Conservation (phyloP, 2,329 filamentous ascomycete species). For the Beauveria caledonica region DNA sequence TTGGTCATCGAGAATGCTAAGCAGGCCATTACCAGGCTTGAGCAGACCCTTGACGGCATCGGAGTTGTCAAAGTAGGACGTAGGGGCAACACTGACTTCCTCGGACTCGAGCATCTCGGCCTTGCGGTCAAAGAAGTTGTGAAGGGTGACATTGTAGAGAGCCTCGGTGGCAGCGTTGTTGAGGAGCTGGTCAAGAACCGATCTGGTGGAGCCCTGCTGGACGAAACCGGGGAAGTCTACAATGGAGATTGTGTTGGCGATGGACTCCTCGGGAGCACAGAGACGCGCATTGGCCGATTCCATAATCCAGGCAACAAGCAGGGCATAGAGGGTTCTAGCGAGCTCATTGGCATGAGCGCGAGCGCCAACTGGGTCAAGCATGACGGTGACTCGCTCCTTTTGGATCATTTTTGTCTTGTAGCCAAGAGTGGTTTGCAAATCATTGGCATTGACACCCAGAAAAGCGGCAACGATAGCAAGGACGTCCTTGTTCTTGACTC, state of each 20-base stretch:
- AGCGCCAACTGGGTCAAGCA: constrained; percentile 88
- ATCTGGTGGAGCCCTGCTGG: constrained; percentile 74
- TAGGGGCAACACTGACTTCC: constrained; percentile 81
- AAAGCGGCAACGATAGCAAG: constrained; percentile 86
- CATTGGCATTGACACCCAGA: constrained; percentile 70
- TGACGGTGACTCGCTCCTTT: constrained; percentile 94
- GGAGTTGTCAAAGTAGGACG: constrained; percentile 96
- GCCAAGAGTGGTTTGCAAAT: constrained; percentile 80
- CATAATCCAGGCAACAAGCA: constrained; percentile 88
- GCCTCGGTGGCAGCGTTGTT: constrained; percentile 91
- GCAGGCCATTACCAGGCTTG: constrained; percentile 83
- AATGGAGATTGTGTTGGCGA: constrained; percentile 89
- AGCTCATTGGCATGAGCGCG: constrained; percentile 90
- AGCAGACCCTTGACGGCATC: constrained; percentile 87
- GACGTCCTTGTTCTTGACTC: constrained; percentile 89
- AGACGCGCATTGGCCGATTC: constrained; percentile 86
- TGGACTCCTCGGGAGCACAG: constrained; percentile 77
- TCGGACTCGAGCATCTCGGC: constrained; percentile 90
- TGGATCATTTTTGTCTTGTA: constrained; percentile 97
- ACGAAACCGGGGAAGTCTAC: constrained; percentile 96
- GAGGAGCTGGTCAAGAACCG: constrained; percentile 81
- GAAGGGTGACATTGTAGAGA: constrained; percentile 85
- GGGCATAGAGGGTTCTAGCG: constrained; percentile 83
- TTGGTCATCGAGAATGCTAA: constrained; percentile 94
- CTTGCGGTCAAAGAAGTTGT: constrained; percentile 93